Percentiles rank a stretch among this genome's conserved stretches.
Evolutionary conservation across 1,284 basidiomycete genomes (phyloP).

Genomic region (Ganoderma meredithae): DNA sequence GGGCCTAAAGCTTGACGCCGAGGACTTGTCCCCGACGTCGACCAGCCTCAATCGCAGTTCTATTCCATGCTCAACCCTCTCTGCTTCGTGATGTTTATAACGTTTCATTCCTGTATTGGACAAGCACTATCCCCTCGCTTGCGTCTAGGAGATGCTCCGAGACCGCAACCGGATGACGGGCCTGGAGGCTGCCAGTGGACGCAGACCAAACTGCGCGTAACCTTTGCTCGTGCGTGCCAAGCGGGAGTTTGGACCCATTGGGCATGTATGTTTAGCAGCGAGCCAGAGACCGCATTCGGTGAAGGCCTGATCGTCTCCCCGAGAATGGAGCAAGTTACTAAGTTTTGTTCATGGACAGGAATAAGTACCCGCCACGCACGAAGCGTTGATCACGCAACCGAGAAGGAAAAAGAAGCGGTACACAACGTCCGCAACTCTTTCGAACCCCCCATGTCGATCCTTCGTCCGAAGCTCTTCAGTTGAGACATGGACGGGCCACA

Average conservation of each 20-base stretch:
- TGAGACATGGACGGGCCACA: neutral
- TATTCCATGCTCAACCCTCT: neutral
- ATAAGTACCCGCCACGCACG: neutral
- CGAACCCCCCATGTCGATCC: neutral
- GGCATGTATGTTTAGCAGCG: neutral
- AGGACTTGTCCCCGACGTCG: too few relatives aligned
- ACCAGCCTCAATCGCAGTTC: neutral
- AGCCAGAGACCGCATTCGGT: neutral
- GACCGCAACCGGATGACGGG: neutral
- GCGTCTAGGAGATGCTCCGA: neutral
- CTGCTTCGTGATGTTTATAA: too few relatives aligned
- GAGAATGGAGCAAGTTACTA: neutral
- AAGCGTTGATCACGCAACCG: neutral
- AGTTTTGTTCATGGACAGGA: neutral
- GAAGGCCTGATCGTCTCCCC: neutral
- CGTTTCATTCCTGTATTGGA: neutral
- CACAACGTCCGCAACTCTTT: neutral
- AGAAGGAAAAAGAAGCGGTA: neutral
- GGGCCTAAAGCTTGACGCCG: neutral
- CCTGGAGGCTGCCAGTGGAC: neutral
- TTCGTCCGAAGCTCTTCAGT: neutral
- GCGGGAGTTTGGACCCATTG: neutral
- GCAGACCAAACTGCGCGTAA: neutral
- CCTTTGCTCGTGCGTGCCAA: neutral
- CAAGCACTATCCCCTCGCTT: neutral